phyloP scores from a whole-genome alignment of 2,329 filamentous ascomycete species.

The Neofusicoccum laricinum region DNA sequence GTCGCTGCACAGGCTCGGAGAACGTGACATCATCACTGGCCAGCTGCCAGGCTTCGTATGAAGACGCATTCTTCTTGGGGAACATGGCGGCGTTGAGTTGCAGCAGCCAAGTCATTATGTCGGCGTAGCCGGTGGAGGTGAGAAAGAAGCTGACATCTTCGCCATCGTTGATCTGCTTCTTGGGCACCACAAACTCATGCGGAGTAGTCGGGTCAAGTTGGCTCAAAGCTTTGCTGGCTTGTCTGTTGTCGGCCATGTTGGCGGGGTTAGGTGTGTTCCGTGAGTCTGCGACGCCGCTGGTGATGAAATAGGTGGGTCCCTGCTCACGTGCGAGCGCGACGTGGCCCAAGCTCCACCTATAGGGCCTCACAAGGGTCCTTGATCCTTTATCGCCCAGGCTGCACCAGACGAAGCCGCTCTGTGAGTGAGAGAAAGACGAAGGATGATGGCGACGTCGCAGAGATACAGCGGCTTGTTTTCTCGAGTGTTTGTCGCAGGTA shows the following conservation, averaged over 20 bases:
- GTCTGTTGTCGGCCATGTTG: conserved; percentile 7
- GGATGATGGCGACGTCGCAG: background rate
- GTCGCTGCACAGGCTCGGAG: conserved; percentile 58
- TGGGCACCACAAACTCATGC: conserved; percentile 60
- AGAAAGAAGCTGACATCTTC: conserved; percentile 80
- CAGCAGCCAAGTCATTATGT: conserved; percentile 82
- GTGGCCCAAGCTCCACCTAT: conserved; percentile 14
- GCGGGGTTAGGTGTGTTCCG: background rate
- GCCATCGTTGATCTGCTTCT: conserved; percentile 81
- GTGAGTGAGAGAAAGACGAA: background rate
- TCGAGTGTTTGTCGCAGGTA: background rate
- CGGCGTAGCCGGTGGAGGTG: conserved; percentile 75
- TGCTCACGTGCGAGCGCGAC: conserved; percentile 11
- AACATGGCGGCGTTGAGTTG: conserved; percentile 88
- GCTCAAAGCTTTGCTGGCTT: conserved; percentile 23
- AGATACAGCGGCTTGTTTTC: background rate
- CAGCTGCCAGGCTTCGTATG: conserved; percentile 52
- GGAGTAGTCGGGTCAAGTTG: conserved; percentile 23
- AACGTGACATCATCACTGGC: conserved; percentile 42
- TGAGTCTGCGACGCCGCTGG: background rate
- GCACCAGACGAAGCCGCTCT: background rate
- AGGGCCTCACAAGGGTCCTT: background rate
- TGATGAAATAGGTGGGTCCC: conserved; percentile 11
- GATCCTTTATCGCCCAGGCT: background rate
- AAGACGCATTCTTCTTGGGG: conserved; percentile 55